Evolutionary conservation across 805 yeast species (phyloP), one percentile per base, ranked within the genome.

Genomic region (Clavispora phyllophila): DNA sequence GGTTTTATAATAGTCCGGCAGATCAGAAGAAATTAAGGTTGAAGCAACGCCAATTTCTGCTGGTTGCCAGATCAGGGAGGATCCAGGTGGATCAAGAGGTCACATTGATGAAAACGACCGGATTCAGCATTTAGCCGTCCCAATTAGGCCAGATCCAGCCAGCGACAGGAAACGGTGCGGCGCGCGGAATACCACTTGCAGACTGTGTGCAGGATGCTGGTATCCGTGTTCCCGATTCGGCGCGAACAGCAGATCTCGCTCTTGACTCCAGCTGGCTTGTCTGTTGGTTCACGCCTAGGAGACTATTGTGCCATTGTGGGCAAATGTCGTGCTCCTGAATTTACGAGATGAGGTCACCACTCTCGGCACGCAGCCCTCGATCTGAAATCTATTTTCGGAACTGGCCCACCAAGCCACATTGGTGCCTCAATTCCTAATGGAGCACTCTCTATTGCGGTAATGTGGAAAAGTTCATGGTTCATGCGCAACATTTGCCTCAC

Each of bases 61-160:
- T 27, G 31, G 31, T 27, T 27, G 17, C 31, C 31, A 27, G 31
- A 27, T 27, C 31, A 27, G 31, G 31, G 17, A n/a, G 33, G 12
- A 25, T 36, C 23, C 19, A 19, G 7, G 23, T 29, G 36, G 36
- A 31, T 29, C 36, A 23, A n/a, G 13, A 14, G 31, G 14, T 24
- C 10, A 24, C 17, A 17, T 31, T 13, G 31, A 18, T 23, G 31
- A 31, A 19, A 28, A 9, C 17, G 23, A 31, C 46, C 49, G 44
- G 48, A 49, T 49, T 50, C 46, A 47, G 50, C 47, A 36, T 20
- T 19, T 22, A n/a, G 19, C 27, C 23, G 31, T 19, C 47, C 41
- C 29, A 27, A 46, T 40, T 27, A 37, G 47, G 49, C 31, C 13
- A 24, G 24, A 22, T 32, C 49, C 49, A 46, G 49, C 49, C 43